phyloP scores from a whole-genome alignment of 2,329 filamentous ascomycete genomes.

The Cadophora gregata region DNA sequence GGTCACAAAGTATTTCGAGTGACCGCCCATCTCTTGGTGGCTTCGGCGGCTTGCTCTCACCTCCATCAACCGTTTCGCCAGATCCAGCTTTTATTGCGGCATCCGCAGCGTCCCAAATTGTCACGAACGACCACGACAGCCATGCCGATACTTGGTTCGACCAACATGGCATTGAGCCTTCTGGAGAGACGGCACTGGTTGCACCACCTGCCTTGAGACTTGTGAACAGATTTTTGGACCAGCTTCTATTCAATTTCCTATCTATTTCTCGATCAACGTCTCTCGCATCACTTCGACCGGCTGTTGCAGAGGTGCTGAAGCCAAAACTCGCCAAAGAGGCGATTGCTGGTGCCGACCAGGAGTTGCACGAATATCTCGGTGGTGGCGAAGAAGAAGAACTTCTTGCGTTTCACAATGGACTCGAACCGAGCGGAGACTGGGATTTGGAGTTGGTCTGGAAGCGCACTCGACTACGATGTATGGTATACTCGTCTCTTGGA shows the following conservation, averaged over 20 bases:
- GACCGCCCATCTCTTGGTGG: conserved; percentile 69
- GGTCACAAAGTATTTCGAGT: conserved; percentile 69
- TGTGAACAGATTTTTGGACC: conserved; percentile 92
- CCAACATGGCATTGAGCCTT: conserved; percentile 68
- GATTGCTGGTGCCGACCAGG: conserved; percentile 81
- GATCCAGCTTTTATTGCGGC: conserved; percentile 86
- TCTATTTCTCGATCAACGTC: conserved; percentile 78
- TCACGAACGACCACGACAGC: conserved; percentile 85
- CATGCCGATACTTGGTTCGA: conserved; percentile 74
- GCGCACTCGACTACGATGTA: conserved; percentile 87
- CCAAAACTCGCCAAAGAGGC: conserved; percentile 86
- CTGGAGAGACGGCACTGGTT: conserved; percentile 73
- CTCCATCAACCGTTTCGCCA: conserved; percentile 73
- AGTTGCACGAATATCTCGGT: conserved; percentile 86
- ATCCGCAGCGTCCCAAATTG: conserved; percentile 87
- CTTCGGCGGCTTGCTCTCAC: conserved; percentile 64
- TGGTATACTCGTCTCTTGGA: conserved; percentile 96
- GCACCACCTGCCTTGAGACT: conserved; percentile 75
- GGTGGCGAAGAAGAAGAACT: conserved; percentile 77
- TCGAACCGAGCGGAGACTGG: conserved; percentile 67
- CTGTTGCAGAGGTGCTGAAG: conserved; percentile 86
- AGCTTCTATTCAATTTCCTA: conserved; percentile 91
- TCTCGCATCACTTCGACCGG: conserved; percentile 76
- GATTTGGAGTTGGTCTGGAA: conserved; percentile 96
- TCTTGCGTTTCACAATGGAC: conserved; percentile 57